These are phyloP conservation scores for Cordyceps tenuipes DNA, from an alignment of 2,329 filamentous ascomycete species.

Conservation along the genomic window DNA sequence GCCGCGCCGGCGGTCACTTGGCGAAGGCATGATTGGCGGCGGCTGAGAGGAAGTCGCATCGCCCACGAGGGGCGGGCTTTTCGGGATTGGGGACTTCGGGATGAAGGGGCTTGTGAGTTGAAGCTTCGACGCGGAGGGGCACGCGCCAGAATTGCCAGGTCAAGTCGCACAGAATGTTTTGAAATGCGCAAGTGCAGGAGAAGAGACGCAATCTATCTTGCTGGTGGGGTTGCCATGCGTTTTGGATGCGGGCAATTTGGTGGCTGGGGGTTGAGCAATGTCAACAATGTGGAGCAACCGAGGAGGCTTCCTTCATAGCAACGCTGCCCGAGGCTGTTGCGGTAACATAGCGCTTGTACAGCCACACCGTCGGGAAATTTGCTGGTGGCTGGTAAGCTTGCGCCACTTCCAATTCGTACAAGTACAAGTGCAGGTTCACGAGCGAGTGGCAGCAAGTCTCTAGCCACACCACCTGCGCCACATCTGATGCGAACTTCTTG, in stretches of 20 bases:
- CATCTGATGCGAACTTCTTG: conserved; percentile 7
- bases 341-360: conserved; percentile 13
- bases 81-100: conserved; percentile 13
- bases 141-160: not conserved
- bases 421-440: too few relatives aligned
- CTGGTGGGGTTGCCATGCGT: conserved; percentile 13
- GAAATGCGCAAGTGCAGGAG: conserved; percentile 9
- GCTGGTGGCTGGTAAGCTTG: not conserved
- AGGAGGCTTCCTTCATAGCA: conserved; percentile 14
- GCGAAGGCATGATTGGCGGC: conserved; percentile 24
- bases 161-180: conserved; percentile 5
- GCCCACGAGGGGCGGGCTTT: conserved; percentile 56
- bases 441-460: not conserved
- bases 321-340: conserved; percentile 30
- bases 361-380: not conserved
- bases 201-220: not conserved
- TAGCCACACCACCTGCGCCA: conserved; percentile 5
- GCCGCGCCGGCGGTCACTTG: conserved; percentile 38
- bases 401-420: too few relatives aligned
- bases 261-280: conserved; percentile 17
- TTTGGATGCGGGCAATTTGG: conserved; percentile 16
- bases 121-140: not conserved
- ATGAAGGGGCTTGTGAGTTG: not conserved
- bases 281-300: conserved; percentile 17
- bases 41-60: conserved; percentile 45